Percentiles rank a stretch among this genome's conserved stretches.
These are phyloP conservation scores for Fistulifera solaris DNA, from an alignment of 108 stramenopile genomes.

Conservation along the genomic window DNA sequence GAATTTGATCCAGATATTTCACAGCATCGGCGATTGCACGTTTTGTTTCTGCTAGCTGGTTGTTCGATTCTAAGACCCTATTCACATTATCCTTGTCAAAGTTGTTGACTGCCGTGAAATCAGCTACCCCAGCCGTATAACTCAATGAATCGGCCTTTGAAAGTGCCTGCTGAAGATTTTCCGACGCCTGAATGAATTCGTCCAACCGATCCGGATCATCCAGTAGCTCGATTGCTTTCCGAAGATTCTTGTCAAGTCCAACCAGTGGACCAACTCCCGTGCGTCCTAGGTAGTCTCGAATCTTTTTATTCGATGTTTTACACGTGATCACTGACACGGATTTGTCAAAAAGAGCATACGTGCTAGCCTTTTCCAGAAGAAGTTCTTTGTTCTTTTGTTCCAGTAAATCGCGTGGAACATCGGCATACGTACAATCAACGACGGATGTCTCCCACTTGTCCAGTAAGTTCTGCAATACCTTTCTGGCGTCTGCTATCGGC, in stretches of 20 bases:
- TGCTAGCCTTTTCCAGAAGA: conserved; percentile 63
- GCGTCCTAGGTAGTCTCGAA: conserved; percentile 62
- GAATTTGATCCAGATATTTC: too few relatives aligned
- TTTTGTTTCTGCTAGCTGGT: too few relatives aligned
- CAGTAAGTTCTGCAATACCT: conserved; percentile 1
- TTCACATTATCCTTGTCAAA: conserved; percentile 47
- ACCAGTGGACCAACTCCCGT: conserved; percentile 70
- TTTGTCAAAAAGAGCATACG: conserved; percentile 74
- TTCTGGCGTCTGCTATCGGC: background rate
- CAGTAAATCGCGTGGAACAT: conserved; percentile 70
- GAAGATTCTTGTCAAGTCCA: conserved; percentile 46
- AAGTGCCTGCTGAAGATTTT: conserved; percentile 44
- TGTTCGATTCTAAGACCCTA: background rate
- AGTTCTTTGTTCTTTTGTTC: conserved; percentile 72
- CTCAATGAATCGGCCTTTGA: conserved; percentile 46
- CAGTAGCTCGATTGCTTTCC: conserved; percentile 37
- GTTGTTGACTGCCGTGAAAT: conserved; percentile 68
- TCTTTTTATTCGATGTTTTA: conserved; percentile 52
- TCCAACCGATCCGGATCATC: conserved; percentile 50
- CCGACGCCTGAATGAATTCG: conserved; percentile 26
- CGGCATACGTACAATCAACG: conserved; percentile 69
- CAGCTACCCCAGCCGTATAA: conserved; percentile 56
- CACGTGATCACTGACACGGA: conserved; percentile 53
- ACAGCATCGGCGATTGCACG: too few relatives aligned
- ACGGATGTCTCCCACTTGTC: conserved; percentile 12